Percentiles rank a stretch among this genome's conserved stretches.
Evolutionary conservation across 306 rosid genomes (phyloP).

Genomic region (Rosa rugosa): DNA sequence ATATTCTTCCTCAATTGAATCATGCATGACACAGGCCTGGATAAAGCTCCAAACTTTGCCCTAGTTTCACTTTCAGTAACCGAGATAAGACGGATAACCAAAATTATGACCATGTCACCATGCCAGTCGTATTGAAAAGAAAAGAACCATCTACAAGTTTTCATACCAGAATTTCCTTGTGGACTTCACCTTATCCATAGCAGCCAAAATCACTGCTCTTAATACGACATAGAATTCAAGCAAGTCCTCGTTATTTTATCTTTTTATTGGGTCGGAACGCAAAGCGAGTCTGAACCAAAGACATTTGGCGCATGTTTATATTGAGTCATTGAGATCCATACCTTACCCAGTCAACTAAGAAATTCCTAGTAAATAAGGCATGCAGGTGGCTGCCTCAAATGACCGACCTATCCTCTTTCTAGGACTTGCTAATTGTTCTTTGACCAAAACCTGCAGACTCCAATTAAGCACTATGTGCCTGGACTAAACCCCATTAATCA

Average conservation of each 20-base stretch:
- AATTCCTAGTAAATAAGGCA: not conserved
- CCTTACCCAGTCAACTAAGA: slow-evolving; percentile 4
- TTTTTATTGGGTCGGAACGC: not conserved
- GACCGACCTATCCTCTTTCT: not conserved
- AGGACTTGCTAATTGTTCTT: not conserved
- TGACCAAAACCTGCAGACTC: not conserved
- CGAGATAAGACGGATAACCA: not conserved
- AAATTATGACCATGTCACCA: not conserved
- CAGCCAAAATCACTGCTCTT: not conserved
- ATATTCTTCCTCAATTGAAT: not conserved
- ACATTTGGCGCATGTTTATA: slow-evolving; percentile 3
- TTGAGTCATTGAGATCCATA: not conserved
- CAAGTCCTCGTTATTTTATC: not conserved
- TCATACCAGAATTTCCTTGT: not conserved
- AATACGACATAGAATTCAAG: not conserved
- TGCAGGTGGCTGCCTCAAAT: slow-evolving; percentile 7
- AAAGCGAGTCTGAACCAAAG: not conserved
- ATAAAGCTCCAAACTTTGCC: not conserved
- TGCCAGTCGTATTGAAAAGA: not conserved
- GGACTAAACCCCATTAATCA: not conserved
- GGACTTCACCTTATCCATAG: not conserved
- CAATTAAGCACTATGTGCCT: not conserved
- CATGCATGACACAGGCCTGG: not conserved
- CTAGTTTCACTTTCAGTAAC: not conserved
- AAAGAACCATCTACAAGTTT: not conserved